A percentile compares a stretch with the other conserved stretches of the same genome.
These are phyloP conservation scores for Alternaria dauci DNA, from an alignment of 2,329 filamentous ascomycete genomes.

Conservation along the genomic window DNA sequence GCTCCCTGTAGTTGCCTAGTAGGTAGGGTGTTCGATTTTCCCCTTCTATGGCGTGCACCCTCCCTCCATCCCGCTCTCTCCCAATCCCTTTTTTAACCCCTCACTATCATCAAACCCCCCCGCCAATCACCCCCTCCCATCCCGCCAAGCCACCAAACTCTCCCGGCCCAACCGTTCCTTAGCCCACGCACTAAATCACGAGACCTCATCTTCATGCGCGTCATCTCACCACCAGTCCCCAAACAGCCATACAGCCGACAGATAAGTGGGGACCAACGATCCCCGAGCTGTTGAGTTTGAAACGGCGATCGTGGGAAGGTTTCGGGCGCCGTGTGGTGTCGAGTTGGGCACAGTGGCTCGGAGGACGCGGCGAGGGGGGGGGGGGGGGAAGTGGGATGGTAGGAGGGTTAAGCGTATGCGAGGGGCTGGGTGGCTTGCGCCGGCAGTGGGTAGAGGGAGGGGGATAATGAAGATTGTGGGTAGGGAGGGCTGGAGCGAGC, in stretches of 20 bases:
- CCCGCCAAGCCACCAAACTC: constrained; percentile 12
- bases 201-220: constrained; percentile 23
- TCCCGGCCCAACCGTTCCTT: not conserved
- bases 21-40: no score
- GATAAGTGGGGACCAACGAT: not conserved
- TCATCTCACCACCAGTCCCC: constrained; percentile 17
- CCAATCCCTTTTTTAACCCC: not conserved
- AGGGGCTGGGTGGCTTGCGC: constrained; percentile 1
- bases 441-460: not conserved
- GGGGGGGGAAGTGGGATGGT: not conserved
- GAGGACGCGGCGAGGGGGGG: not conserved
- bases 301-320: constrained; percentile 5
- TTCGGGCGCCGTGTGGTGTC: not conserved
- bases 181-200: constrained; percentile 22
- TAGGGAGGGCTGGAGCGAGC: not conserved
- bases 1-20: no score
- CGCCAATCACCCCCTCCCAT: constrained; percentile 13
- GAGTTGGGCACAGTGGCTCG: not conserved
- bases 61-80: not conserved
- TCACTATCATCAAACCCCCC: constrained; percentile 6
- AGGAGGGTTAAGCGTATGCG: not conserved
- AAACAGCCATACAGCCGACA: constrained; percentile 2
- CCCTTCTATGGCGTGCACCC: no score
- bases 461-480: not conserved
- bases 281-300: not conserved